phyloP scores from a whole-genome alignment of 2,329 filamentous ascomycete species.

The Aureobasidium sp. region DNA sequence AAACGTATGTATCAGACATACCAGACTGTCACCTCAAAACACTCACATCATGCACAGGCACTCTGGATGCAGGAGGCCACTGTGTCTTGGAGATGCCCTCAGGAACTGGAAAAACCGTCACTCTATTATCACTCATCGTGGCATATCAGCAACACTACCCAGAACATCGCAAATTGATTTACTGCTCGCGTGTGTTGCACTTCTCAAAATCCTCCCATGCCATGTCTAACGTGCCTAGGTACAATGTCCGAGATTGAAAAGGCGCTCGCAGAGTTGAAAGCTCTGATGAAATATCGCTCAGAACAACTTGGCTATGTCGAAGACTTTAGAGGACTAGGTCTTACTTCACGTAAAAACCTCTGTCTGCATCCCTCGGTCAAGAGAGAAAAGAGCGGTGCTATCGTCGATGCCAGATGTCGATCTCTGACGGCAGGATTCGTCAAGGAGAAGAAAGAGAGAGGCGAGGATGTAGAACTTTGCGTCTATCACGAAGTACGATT shows the following conservation, averaged over 20 bases:
- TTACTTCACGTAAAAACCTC: constrained; percentile 95
- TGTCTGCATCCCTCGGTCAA: constrained; percentile 95
- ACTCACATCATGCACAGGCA: constrained; percentile 39
- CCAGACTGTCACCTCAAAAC: background rate
- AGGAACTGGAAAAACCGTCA: constrained; percentile 95
- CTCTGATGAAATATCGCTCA: constrained; percentile 88
- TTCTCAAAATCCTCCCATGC: background rate
- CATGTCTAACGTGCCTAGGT: constrained; percentile 36
- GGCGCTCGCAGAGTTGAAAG: constrained; percentile 82
- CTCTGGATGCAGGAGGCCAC: constrained; percentile 88
- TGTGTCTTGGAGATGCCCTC: constrained; percentile 99
- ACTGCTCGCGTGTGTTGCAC: constrained; percentile 69
- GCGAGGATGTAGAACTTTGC: constrained; percentile 90
- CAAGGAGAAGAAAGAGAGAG: constrained; percentile 92
- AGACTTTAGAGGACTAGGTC: constrained; percentile 83
- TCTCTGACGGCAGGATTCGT: constrained; percentile 95
- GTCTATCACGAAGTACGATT: constrained; percentile 69
- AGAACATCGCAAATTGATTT: constrained; percentile 91
- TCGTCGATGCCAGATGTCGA: constrained; percentile 93
- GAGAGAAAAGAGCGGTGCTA: constrained; percentile 85
- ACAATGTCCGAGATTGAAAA: constrained; percentile 99
- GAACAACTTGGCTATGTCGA: constrained; percentile 85
- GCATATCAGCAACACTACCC: constrained; percentile 94
- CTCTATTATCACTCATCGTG: constrained; percentile 86
- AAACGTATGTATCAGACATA: constrained; percentile 45